Evolutionary conservation across 1,139 yeast species (phyloP), one percentile per base, ranked within the genome.

Genomic region (Trichomonascaceae sp.): DNA sequence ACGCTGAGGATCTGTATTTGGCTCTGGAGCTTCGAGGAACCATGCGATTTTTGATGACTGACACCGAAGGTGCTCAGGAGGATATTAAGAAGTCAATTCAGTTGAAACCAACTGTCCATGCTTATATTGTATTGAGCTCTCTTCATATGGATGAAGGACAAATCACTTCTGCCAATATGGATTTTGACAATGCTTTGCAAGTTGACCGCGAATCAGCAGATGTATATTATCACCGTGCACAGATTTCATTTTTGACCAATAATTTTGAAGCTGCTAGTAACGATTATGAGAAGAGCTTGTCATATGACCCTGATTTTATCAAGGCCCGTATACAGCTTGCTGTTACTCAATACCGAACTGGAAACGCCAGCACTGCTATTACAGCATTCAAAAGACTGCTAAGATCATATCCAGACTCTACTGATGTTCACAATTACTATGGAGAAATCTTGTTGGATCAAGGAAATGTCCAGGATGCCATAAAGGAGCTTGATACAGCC

Each of bases 141-240:
- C 80, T 91, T 62, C 80, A 82, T 67, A 93, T 96, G 63, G 99
- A 95, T 70, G 65, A 67, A 67, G 86, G 79, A 67, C 82, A 65
- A 50, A 77, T 81, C 59, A 74, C 75, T 32, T 82, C 79, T 59
- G 86, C 96, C 47, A 78, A 81, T 58, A 72, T 75, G 53, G 90
- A 86, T 70, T 90, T 93, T 66, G 81, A 81, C 53, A 75, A 78
- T 55, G 99, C 98, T 44, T 77, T 84, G 60, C 75, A 78, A 58
- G 69, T 87, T 62, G 85, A 87, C 66, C 83, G 93, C 49, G 73
- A 80, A 39, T 82, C 84, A 68, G 82, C 96, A 43, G 96, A 95
- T 68, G 82, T 87, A 61, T 88, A 83, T 75, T 93, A 93, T 77
- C 99, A 95, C 74, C 84, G 87, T 68, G 99, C 96, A 62, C 99